These are phyloP conservation scores for Penicillium sp. DNA, from an alignment of 2,329 filamentous ascomycete species.

Conservation along the genomic window DNA sequence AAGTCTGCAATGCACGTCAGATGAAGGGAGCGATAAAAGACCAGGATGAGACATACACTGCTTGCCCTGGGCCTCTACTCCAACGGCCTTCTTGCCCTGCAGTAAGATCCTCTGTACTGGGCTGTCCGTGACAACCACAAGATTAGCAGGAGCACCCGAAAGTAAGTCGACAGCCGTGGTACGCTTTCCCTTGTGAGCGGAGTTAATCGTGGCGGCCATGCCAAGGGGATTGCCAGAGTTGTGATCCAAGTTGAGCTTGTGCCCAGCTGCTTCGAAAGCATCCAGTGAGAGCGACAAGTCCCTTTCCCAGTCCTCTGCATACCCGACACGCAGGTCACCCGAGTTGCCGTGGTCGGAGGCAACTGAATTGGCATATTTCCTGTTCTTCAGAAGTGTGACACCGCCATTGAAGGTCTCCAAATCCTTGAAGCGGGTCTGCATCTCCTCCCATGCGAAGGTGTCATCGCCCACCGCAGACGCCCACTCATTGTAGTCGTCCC, in stretches of 20 bases:
- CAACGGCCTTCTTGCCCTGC: constrained; percentile 44
- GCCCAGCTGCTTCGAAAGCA: constrained; percentile 48
- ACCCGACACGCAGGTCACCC: constrained; percentile 51
- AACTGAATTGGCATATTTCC: constrained; percentile 49
- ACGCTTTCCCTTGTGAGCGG: constrained; percentile 47
- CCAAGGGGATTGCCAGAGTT: constrained; percentile 60
- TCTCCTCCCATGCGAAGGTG: constrained; percentile 53
- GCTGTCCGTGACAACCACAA: constrained; percentile 51
- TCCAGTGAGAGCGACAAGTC: constrained; percentile 48
- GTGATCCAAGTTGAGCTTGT: constrained; percentile 52
- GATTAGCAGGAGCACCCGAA: constrained; percentile 45
- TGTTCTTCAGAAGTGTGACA: constrained; percentile 35
- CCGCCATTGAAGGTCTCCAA: constrained; percentile 54
- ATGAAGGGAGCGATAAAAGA: neutral
- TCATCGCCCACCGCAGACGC: constrained; percentile 55
- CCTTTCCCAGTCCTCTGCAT: constrained; percentile 49
- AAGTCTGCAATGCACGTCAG: constrained; percentile 16
- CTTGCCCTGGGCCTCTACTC: constrained; percentile 43
- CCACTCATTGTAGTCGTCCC: constrained; percentile 63
- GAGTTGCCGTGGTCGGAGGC: constrained; percentile 47
- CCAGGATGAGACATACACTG: constrained; percentile 33
- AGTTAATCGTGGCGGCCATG: constrained; percentile 51
- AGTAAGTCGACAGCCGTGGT: constrained; percentile 54
- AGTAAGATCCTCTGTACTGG: constrained; percentile 49
- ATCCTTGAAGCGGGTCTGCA: constrained; percentile 49